Evolutionary conservation across 176 grass and related monocot genomes (phyloP), one percentile per base, ranked within the genome.

Genomic region (Aegilops sharonensis): DNA sequence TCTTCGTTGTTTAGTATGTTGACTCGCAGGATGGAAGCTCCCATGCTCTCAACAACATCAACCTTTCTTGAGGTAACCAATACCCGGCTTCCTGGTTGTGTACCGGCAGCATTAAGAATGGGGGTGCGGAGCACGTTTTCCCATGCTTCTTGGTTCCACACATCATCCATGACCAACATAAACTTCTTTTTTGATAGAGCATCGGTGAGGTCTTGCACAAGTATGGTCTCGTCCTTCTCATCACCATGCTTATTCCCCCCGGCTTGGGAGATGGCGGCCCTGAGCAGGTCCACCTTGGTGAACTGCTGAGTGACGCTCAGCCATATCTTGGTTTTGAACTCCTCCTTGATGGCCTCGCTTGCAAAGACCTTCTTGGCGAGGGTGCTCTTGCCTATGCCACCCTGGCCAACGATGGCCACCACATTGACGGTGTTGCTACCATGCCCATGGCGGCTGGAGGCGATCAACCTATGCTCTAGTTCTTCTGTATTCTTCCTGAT

Each of bases 381-480:
- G 0, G 24, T 23, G 23, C 1, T 27, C 61, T 64, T 64, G 10
- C 61, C 61, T 11, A 64, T 64, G 11, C 63, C 63, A 0, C 63
- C 63, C 11, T 13, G 63, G 14, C 50, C 50, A 17, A 17, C 15
- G 5, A 54, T 54, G 50, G 50, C 50, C 50, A 54, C 50, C 50
- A 54, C 50, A 0, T 2, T 52, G 48, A 52, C 5, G 12, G 4
- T 25, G n/a, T 8, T 2, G 43, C 14, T 17, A 31, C 1, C 1
- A 1, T 54, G 14, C 0, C 18, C 15, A 2, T 2, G 48, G 14
- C 0, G 14, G 48, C 1, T 4, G 48, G 4, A 0, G 1, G 39
- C 0, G 15, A 54, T 54, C 0, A 54, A 15, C 15, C 6, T 2
- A 0, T 6, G 50, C 15, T 0, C 50, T 5, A 54, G 50, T 6